These are phyloP conservation scores for Colletotrichum sp. DNA, from an alignment of 2,329 filamentous ascomycete species.

Conservation along the genomic window DNA sequence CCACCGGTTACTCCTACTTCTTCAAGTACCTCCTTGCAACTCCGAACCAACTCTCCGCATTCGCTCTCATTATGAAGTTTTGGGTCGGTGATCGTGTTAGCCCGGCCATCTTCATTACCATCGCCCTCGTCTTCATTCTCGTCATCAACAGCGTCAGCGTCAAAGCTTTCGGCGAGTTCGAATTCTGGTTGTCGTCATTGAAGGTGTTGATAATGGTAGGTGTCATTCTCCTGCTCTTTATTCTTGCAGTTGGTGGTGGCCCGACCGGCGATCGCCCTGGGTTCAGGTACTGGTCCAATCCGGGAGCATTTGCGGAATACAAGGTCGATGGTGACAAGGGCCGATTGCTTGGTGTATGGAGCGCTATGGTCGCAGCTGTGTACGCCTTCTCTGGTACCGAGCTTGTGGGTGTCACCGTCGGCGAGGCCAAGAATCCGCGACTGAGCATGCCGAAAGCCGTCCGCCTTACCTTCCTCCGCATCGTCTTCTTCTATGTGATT, in stretches of 20 bases:
- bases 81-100: constrained; percentile 5
- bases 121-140: constrained; percentile 18
- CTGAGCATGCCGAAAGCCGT: constrained; percentile 71
- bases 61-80: constrained; percentile 30
- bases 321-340: constrained; percentile 35
- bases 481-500: constrained; percentile 71
- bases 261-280: constrained; percentile 41
- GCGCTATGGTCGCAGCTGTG: constrained; percentile 40
- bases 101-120: constrained; percentile 16
- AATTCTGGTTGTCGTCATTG: constrained; percentile 51
- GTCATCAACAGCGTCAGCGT: constrained; percentile 57
- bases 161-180: constrained; percentile 25
- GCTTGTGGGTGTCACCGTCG: constrained; percentile 72
- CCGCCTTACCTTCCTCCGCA: constrained; percentile 72
- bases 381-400: constrained; percentile 60
- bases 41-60: constrained; percentile 43
- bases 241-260: constrained; percentile 43
- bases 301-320: constrained; percentile 46
- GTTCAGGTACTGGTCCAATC: constrained; percentile 48
- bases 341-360: constrained; percentile 45
- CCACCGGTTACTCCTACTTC: constrained; percentile 13
- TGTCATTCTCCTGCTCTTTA: constrained; percentile 41
- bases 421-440: constrained; percentile 71
- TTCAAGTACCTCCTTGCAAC: constrained; percentile 26
- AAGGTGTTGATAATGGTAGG: constrained; percentile 49